Percentiles rank a stretch among this genome's conserved stretches.
phyloP scores from a whole-genome alignment of 306 rosid genomes.

The apple (Malus domestica) region ASM211411v1 NC_041792.1:31026907-31027406 shows the following conservation, averaged over 20 bases:
- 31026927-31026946: background rate
- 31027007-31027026: background rate
- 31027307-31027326: constrained; percentile 75
- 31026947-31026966: background rate
- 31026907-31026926: background rate
- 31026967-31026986: background rate
- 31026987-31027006: background rate
- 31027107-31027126: constrained; percentile 63
- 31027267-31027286: background rate
- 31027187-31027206: constrained; percentile 72
- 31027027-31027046: background rate
- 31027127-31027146: constrained; percentile 85
- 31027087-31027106: constrained; percentile 86
- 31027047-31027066: background rate
- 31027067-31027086: constrained; percentile 41
- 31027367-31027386: constrained; percentile 61
- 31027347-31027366: constrained; percentile 78
- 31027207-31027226: constrained; percentile 69
- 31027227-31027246: constrained; percentile 19
- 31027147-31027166: constrained; percentile 69
- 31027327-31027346: constrained; percentile 60
- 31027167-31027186: constrained; percentile 67
- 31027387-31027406: constrained; percentile 59
- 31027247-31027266: background rate
- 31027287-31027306: background rate